Conservation (phyloP, 2,329 filamentous ascomycete species). For the Metarhizium brunneum region DNA sequence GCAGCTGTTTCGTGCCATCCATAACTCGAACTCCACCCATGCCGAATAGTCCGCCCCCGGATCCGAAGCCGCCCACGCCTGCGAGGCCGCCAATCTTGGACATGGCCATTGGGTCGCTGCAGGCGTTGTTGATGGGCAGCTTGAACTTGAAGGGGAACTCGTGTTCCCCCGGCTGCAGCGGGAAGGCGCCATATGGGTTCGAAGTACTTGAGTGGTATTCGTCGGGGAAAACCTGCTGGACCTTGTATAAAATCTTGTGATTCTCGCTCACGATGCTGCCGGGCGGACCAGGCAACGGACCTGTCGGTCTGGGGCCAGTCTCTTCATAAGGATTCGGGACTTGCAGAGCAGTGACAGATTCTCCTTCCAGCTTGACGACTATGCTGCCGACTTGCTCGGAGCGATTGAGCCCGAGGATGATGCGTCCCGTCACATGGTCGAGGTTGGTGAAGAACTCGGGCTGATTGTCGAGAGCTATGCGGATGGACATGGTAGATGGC, state of each 20-base stretch:
- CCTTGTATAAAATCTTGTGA: conserved; percentile 68
- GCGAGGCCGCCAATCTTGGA: conserved; percentile 43
- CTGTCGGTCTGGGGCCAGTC: conserved; percentile 22
- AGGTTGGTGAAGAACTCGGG: conserved; percentile 73
- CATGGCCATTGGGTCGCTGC: conserved; percentile 45
- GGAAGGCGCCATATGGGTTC: conserved; percentile 38
- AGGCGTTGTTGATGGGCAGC: conserved; percentile 68
- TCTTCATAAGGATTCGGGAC: conserved; percentile 36
- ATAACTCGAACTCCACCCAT: conserved; percentile 48
- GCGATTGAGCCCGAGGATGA: conserved; percentile 49
- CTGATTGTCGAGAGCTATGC: conserved; percentile 55
- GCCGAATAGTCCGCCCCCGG: conserved; percentile 35
- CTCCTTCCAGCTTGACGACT: conserved; percentile 75
- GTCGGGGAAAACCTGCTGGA: conserved; percentile 63
- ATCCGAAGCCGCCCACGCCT: conserved; percentile 42
- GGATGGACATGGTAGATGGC: conserved; percentile 49
- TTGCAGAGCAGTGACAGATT: conserved; percentile 58
- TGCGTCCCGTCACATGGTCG: conserved; percentile 58
- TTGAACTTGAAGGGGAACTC: conserved; percentile 74
- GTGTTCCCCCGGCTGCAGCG: conserved; percentile 60
- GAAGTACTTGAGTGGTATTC: conserved; percentile 32
- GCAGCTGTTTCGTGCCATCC: conserved; percentile 53
- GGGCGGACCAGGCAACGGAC: conserved; percentile 21
- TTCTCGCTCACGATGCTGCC: conserved; percentile 44
- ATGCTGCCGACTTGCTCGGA: conserved; percentile 64